A percentile compares a stretch with the other conserved stretches of the same genome.
phyloP scores from a whole-genome alignment of 768 basidiomycete genomes.

The Xerocomellus chrysenteron region DNA sequence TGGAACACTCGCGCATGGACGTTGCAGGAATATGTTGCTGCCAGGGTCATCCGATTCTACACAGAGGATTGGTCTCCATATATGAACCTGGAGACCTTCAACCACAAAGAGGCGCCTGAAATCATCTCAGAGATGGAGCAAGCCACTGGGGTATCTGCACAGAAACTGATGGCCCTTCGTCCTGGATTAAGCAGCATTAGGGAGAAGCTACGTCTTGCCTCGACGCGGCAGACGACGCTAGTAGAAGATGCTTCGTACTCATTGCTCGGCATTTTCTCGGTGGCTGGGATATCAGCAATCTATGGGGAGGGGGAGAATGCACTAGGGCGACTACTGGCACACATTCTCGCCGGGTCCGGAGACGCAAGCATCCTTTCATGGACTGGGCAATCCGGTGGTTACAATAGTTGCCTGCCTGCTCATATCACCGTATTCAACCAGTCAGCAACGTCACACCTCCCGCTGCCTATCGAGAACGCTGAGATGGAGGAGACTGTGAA shows the following conservation, averaged over 20 bases:
- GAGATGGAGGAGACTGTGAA: not conserved
- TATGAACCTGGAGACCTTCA: not conserved
- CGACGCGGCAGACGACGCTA: not conserved
- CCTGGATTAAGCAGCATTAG: not conserved
- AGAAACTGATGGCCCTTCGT: not conserved
- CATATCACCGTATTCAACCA: not conserved
- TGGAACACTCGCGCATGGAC: constrained; percentile 12
- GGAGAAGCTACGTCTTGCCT: not conserved
- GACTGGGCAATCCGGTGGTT: constrained; percentile 1
- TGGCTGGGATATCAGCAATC: not conserved
- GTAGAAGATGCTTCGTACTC: constrained; percentile 1
- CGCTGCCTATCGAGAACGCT: not conserved
- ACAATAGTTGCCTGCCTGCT: constrained; percentile 5
- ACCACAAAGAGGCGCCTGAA: constrained; percentile 2
- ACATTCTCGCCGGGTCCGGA: not conserved
- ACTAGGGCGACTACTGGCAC: not conserved
- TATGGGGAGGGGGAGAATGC: not conserved
- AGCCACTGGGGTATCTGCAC: not conserved
- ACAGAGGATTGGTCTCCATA: not conserved
- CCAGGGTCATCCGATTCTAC: constrained; percentile 3
- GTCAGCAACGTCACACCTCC: not conserved
- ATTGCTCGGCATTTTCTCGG: not conserved
- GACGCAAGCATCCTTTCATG: constrained; percentile 7
- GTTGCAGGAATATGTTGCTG: constrained; percentile 3
- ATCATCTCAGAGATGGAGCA: constrained; percentile 7